These are phyloP conservation scores for Neurospora africana DNA, from an alignment of 495 filamentous ascomycete genomes.

Conservation along the genomic window DNA sequence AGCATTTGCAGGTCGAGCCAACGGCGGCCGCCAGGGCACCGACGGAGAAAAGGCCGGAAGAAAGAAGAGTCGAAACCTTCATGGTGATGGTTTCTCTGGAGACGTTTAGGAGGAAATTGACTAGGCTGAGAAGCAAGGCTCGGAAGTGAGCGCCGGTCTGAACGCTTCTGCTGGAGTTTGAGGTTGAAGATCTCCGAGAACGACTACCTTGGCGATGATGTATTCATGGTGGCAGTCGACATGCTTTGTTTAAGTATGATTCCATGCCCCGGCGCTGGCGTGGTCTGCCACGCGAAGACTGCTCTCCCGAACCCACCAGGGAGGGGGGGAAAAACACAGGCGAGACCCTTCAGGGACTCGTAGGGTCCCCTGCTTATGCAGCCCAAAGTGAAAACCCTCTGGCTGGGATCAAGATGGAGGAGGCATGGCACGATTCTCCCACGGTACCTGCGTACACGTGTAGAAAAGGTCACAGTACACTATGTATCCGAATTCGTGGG, in stretches of 20 bases:
- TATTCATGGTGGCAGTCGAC: background rate
- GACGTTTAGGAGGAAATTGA: background rate
- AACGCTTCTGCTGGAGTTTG: background rate
- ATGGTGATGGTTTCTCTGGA: constrained; percentile 8
- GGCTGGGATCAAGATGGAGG: background rate
- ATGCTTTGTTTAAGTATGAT: background rate
- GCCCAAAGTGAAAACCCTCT: background rate
- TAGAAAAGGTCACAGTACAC: background rate
- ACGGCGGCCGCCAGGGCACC: constrained; percentile 3
- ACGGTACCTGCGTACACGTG: background rate
- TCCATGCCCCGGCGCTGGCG: background rate
- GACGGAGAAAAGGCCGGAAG: constrained; percentile 11
- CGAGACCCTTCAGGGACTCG: background rate
- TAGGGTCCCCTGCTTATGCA: background rate
- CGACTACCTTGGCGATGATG: background rate
- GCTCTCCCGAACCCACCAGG: background rate
- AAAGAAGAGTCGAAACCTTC: constrained; percentile 9
- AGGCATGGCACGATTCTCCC: background rate
- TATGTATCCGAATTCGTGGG: background rate
- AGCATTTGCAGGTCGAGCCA: constrained; percentile 34
- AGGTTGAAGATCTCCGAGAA: background rate
- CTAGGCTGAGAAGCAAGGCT: background rate
- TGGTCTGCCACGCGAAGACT: background rate
- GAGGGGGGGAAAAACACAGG: background rate
- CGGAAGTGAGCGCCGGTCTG: background rate